A percentile compares a stretch with the other conserved stretches of the same genome.
Conservation (phyloP, 129 eudicot species). For the Tanacetum coccineum region DNA sequence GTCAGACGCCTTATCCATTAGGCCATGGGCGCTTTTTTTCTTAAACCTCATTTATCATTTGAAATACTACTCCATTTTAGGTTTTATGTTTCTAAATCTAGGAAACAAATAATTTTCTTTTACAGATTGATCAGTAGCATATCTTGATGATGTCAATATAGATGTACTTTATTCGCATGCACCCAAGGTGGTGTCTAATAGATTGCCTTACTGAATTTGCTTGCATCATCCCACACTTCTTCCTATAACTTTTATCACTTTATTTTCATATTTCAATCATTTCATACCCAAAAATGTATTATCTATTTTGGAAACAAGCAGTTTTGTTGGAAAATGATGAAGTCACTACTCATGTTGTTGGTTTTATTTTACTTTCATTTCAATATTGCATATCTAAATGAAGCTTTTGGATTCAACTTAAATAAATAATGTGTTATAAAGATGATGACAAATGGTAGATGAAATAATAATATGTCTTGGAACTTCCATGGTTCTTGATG, state of each 20-base stretch:
- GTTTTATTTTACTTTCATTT: neutral
- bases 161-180: constrained; percentile 35
- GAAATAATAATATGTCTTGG: constrained; percentile 23
- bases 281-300: constrained; percentile 18
- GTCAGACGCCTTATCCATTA: constrained; percentile 80
- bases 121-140: constrained; percentile 1
- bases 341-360: constrained; percentile 19
- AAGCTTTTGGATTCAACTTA: constrained; percentile 22
- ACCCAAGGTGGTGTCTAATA: constrained; percentile 14
- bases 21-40: constrained; percentile 80
- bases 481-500: constrained; percentile 28
- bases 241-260: constrained; percentile 26
- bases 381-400: constrained; percentile 1
- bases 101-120: no score
- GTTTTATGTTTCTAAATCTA: neutral
- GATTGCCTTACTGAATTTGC: constrained; percentile 30
- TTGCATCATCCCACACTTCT: constrained; percentile 33
- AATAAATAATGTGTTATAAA: no score
- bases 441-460: constrained; percentile 17
- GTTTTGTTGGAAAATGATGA: constrained; percentile 33
- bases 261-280: constrained; percentile 21
- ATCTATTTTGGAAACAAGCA: constrained; percentile 25
- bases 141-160: constrained; percentile 28
- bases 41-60: no score
- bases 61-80: no score